These are phyloP conservation scores for Sugiyamaella castrensis DNA, from an alignment of 1,139 yeast species.

Conservation along the genomic window DNA sequence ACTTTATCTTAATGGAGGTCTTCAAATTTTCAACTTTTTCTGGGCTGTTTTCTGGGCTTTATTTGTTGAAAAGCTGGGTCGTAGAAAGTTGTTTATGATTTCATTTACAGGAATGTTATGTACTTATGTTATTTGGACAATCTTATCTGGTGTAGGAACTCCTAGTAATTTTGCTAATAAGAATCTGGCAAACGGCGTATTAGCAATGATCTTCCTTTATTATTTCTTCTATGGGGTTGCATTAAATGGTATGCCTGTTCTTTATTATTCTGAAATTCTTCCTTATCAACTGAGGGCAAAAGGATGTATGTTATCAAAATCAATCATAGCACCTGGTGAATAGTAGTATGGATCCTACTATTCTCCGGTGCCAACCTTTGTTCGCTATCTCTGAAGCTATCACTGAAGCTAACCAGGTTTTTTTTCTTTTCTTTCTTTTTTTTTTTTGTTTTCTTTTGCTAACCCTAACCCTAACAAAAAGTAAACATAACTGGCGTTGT, in stretches of 20 bases:
- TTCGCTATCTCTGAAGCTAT: too few species aligned
- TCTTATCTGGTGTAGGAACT: constrained; percentile 17
- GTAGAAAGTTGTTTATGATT: constrained; percentile 52
- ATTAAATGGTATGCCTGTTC: constrained; percentile 31
- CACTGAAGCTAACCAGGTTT: constrained; percentile 1
- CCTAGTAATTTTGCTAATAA: constrained; percentile 20
- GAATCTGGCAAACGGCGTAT: constrained; percentile 26
- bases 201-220: constrained; percentile 29
- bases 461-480: too few species aligned
- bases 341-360: too few species aligned
- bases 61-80: constrained; percentile 20
- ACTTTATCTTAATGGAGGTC: constrained; percentile 33
- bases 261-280: constrained; percentile 41
- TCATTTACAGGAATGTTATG: constrained; percentile 25
- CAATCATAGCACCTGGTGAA: too few species aligned
- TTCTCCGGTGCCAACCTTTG: too few species aligned
- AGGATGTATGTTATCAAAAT: constrained; percentile 33
- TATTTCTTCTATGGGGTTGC: constrained; percentile 23
- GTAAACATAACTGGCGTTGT: too few species aligned
- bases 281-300: constrained; percentile 42
- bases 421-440: too few species aligned
- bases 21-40: constrained; percentile 71
- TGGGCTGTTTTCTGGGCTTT: constrained; percentile 62
- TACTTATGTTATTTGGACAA: constrained; percentile 28
- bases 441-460: too few species aligned